These are phyloP conservation scores for Diplodia mutila DNA, from an alignment of 2,329 filamentous ascomycete species.

Conservation along the genomic window DNA sequence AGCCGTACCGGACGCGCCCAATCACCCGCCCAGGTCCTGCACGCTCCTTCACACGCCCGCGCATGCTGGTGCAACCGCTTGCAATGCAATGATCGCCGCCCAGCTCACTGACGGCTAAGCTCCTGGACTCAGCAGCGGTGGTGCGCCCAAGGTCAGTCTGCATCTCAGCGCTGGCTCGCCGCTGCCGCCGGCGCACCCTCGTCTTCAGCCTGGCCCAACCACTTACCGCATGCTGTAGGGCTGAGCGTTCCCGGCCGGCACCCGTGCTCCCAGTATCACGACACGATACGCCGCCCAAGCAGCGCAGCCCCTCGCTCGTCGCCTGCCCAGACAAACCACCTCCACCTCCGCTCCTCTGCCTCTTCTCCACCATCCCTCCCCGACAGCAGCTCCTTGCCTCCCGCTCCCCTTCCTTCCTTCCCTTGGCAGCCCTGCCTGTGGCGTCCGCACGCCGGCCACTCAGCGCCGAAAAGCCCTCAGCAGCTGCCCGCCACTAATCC, in stretches of 20 bases:
- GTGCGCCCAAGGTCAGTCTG: conserved; percentile 9
- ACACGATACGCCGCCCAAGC: conserved; percentile 20
- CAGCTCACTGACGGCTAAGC: conserved; percentile 22
- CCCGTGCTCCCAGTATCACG: conserved; percentile 25
- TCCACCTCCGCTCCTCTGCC: conserved; percentile 18
- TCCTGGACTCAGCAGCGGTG: conserved; percentile 16
- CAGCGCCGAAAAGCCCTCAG: conserved; percentile 20
- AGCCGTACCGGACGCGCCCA: not conserved
- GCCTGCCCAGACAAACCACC: not conserved
- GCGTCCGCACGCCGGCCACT: conserved; percentile 23
- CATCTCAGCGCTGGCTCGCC: not conserved
- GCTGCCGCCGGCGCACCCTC: conserved; percentile 10
- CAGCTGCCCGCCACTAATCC: conserved; percentile 24
- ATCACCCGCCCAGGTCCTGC: conserved; percentile 14
- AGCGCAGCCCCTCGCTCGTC: conserved; percentile 20
- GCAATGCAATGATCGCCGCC: conserved; percentile 24
- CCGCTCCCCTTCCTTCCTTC: conserved; percentile 14
- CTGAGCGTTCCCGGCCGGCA: conserved; percentile 25
- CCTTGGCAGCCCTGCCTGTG: conserved; percentile 23
- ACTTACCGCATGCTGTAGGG: conserved; percentile 24
- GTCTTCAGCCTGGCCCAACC: conserved; percentile 22
- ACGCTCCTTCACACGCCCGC: conserved; percentile 15
- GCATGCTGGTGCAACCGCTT: conserved; percentile 22
- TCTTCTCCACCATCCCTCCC: conserved; percentile 13
- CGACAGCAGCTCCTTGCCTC: conserved; percentile 18